phyloP scores from a whole-genome alignment of 208 protist genomes.

The Angomonas deanei region DNA sequence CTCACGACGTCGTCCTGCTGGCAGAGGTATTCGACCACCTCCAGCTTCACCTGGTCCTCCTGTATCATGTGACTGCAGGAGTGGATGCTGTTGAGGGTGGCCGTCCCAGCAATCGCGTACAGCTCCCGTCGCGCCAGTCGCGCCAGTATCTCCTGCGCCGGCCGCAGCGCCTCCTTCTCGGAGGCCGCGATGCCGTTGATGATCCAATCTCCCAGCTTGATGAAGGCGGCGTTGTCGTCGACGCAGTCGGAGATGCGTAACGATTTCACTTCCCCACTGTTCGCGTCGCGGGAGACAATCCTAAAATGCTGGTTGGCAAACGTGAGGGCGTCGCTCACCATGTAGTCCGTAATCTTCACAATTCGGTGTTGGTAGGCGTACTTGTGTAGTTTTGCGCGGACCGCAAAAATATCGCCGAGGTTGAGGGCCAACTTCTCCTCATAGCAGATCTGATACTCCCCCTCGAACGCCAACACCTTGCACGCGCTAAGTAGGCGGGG shows the following conservation, averaged over 20 bases:
- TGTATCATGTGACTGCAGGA: neutral
- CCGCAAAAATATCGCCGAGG: slow-evolving; percentile 93
- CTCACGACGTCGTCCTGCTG: slow-evolving; percentile 9
- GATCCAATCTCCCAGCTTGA: slow-evolving; percentile 86
- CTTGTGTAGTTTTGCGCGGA: slow-evolving; percentile 95
- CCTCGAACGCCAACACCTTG: slow-evolving; percentile 63
- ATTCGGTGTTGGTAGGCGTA: slow-evolving; percentile 95
- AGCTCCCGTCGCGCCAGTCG: slow-evolving; percentile 44
- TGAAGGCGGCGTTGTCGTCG: slow-evolving; percentile 41
- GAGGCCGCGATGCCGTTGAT: slow-evolving; percentile 66
- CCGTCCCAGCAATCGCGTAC: slow-evolving; percentile 38
- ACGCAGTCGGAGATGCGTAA: slow-evolving; percentile 57
- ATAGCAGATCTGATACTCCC: slow-evolving; percentile 80
- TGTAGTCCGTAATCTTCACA: slow-evolving; percentile 89
- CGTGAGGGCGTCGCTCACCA: slow-evolving; percentile 90
- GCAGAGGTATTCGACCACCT: slow-evolving; percentile 3
- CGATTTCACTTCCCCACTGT: neutral
- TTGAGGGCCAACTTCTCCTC: slow-evolving; percentile 75
- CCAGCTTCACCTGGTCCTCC: slow-evolving; percentile 1
- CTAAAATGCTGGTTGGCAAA: slow-evolving; percentile 72
- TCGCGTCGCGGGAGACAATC: slow-evolving; percentile 11
- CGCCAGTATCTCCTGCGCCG: slow-evolving; percentile 30
- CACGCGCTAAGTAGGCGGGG: slow-evolving; percentile 77
- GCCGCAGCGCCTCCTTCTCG: slow-evolving; percentile 12
- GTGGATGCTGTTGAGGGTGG: slow-evolving; percentile 17